Evolutionary conservation across 768 basidiomycete genomes (phyloP).

Genomic region (Austroboletus eburneus): DNA sequence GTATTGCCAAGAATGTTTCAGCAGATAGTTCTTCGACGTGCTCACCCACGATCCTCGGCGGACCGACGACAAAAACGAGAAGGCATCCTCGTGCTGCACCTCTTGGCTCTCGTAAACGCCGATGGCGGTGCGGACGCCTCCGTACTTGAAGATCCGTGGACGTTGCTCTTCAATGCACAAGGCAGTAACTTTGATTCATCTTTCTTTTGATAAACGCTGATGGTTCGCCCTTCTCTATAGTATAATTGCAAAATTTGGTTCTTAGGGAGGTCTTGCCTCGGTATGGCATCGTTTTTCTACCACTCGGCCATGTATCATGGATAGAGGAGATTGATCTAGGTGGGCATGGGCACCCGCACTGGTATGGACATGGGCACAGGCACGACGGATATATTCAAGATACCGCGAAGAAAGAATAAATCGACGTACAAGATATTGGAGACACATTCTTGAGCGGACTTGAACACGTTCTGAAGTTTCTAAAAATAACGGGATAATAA

Average conservation of each 20-base stretch:
- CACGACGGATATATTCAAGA: neutral
- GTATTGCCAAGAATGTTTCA: slow-evolving; percentile 4
- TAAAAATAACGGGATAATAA: no score
- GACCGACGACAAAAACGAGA: neutral
- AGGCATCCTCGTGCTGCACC: slow-evolving; percentile 4
- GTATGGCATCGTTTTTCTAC: slow-evolving; percentile 41
- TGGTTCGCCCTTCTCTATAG: slow-evolving; percentile 22
- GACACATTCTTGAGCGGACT: slow-evolving; percentile 11
- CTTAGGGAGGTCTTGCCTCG: slow-evolving; percentile 39
- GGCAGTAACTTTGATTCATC: slow-evolving; percentile 25
- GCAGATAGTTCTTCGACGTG: neutral
- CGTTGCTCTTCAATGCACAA: slow-evolving; percentile 50
- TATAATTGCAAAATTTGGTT: slow-evolving; percentile 47
- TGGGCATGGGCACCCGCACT: no score
- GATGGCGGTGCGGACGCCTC: slow-evolving; percentile 1
- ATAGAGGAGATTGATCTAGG: neutral
- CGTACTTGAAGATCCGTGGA: slow-evolving; percentile 40
- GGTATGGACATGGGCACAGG: neutral
- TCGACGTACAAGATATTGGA: slow-evolving; percentile 13
- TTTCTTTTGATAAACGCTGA: neutral
- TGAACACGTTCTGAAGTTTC: slow-evolving; percentile 9
- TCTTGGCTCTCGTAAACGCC: slow-evolving; percentile 14
- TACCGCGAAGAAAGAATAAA: neutral
- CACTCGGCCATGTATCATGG: slow-evolving; percentile 20
- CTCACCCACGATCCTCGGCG: neutral